Evolutionary conservation across 805 yeast species (phyloP), one percentile per base, ranked within the genome.

Genomic region (Metschnikowia kofuensis): DNA sequence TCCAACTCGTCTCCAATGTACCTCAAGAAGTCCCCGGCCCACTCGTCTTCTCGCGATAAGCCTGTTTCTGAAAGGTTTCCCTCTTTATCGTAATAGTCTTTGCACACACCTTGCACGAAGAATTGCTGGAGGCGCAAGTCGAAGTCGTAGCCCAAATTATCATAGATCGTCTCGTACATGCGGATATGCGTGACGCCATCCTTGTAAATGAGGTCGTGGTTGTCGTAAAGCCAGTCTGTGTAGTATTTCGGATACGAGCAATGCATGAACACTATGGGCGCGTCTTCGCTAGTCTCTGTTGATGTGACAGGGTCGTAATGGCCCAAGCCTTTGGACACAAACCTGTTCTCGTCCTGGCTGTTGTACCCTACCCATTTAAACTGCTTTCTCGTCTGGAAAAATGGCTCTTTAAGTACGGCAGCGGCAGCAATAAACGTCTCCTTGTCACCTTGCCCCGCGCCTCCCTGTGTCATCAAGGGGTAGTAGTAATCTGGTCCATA

Each of bases 241-340:
- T 48, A 56, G 53, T 62, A 66, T 53, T 78, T 82, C 13, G 87
- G 87, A 58, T 82, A 80, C 14, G 84, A 78, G 52, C 82, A 64
- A 62, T 82, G 87, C 78, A 81, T 75, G 59, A 82, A 82, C 39
- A 74, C 52, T 9, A 56, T 54, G 13, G 47, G 58, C 39, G 50
- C 51, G n/a, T 52, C 40, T 6, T 56, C 49, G 44, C 45, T 57
- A 56, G 28, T 41, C 12, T 51, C 47, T 7, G 16, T 55, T 54
- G 43, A 48, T 45, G 51, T 58, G 28, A 53, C 42, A 3, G 78
- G 78, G 57, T 79, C 80, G 54, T 67, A 61, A 54, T 72, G 70
- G 10, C 65, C 65, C 54, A 72, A 64, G 36, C 73, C 66, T 45
- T 61, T 62, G 35, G 50, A 53, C 29, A 16, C 61, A 48, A 56